These are phyloP conservation scores for Letharia lupina DNA, from an alignment of 495 filamentous ascomycete genomes.

Conservation along the genomic window DNA sequence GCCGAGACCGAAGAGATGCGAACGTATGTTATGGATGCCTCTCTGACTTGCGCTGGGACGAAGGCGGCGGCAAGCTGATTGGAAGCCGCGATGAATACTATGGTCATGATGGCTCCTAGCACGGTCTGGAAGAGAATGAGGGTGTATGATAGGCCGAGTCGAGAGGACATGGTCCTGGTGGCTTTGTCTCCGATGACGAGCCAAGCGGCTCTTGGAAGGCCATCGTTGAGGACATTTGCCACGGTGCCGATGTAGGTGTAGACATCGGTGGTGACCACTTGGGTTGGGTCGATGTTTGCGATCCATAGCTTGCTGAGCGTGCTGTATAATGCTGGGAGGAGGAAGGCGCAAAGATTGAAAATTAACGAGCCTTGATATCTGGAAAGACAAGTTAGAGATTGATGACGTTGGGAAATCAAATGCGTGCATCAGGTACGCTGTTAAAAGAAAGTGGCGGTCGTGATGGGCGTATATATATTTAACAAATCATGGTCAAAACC, in stretches of 20 bases:
- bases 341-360: constrained; percentile 57
- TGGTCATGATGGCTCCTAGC: constrained; percentile 51
- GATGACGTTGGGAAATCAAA: not conserved
- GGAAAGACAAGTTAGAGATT: constrained; percentile 11
- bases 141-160: constrained; percentile 55
- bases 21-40: constrained; percentile 53
- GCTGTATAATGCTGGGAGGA: constrained; percentile 59
- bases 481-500: not conserved
- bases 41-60: constrained; percentile 51
- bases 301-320: constrained; percentile 71
- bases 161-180: constrained; percentile 42
- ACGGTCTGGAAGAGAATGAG: constrained; percentile 51
- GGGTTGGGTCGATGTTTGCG: constrained; percentile 54
- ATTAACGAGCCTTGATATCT: constrained; percentile 50
- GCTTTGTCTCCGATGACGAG: constrained; percentile 59
- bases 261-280: constrained; percentile 60
- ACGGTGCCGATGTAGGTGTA: constrained; percentile 58
- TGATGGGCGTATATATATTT: not conserved
- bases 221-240: constrained; percentile 64
- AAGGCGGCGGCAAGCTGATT: constrained; percentile 50
- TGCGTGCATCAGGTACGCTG: not conserved
- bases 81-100: constrained; percentile 52
- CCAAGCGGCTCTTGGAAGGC: constrained; percentile 61
- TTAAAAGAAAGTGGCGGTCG: not conserved
- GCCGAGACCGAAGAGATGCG: constrained; percentile 55